Evolutionary conservation across 352 stramenopile genomes (phyloP).

Genomic region (Globisporangium carolinianum): DNA sequence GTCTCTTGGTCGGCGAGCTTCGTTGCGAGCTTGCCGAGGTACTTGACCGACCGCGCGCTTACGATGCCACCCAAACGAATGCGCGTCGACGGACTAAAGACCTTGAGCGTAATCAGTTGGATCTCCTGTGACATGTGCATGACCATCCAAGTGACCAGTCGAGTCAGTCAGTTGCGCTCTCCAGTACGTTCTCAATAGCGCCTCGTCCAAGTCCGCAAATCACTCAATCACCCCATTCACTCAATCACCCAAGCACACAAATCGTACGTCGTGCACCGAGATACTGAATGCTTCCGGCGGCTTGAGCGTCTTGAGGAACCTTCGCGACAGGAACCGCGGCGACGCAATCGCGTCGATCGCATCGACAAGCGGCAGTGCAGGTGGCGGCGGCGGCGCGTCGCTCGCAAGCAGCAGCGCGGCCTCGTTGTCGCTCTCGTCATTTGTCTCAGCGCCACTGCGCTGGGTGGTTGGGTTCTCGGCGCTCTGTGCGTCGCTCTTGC

Average conservation of each 20-base stretch:
- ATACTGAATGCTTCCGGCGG: slow-evolving; percentile 65
- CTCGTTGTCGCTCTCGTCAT: slow-evolving; percentile 20
- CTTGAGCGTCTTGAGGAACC: slow-evolving; percentile 43
- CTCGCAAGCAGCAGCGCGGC: slow-evolving; percentile 20
- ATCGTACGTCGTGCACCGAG: slow-evolving; percentile 62
- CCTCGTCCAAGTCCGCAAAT: too few species aligned
- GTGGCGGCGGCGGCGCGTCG: slow-evolving; percentile 18
- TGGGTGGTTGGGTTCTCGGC: slow-evolving; percentile 5
- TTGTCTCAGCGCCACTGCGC: slow-evolving; percentile 17
- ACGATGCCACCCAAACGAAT: slow-evolving; percentile 83
- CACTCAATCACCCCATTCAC: background rate
- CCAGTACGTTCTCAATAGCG: background rate
- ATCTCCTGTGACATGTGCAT: slow-evolving; percentile 65
- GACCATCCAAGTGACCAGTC: background rate
- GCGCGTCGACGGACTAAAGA: slow-evolving; percentile 81
- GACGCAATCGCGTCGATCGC: slow-evolving; percentile 34
- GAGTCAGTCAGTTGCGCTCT: background rate
- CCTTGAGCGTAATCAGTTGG: slow-evolving; percentile 92
- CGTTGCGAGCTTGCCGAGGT: slow-evolving; percentile 88
- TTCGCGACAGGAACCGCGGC: slow-evolving; percentile 39
- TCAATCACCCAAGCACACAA: background rate
- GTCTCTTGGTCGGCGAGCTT: slow-evolving; percentile 97
- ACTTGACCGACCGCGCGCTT: slow-evolving; percentile 85
- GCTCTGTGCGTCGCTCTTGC: slow-evolving; percentile 30
- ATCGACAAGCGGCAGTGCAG: slow-evolving; percentile 15